phyloP scores from a whole-genome alignment of 306 rosid genomes.

The Adenanthera pavonina region DNA sequence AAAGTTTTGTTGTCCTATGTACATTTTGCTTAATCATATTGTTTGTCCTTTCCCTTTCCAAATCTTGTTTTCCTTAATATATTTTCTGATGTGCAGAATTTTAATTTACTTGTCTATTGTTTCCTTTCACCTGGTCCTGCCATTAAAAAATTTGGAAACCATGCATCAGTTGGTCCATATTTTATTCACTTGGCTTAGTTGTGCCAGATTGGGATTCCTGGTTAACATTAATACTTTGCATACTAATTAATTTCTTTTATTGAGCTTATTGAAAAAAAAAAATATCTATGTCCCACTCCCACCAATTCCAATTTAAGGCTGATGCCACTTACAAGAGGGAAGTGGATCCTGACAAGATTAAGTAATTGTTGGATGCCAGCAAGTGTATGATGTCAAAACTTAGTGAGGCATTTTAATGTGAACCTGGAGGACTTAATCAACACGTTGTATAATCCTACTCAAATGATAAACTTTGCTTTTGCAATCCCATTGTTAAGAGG shows the following conservation, averaged over 20 bases:
- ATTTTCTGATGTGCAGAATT: constrained; percentile 24
- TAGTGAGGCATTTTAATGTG: constrained; percentile 6
- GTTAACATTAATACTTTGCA: constrained; percentile 22
- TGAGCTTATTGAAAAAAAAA: constrained; percentile 12
- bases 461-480: too few species aligned
- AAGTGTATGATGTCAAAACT: constrained; percentile 31
- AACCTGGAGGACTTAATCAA: too few species aligned
- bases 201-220: constrained; percentile 33
- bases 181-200: constrained; percentile 31
- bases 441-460: too few species aligned
- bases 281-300: constrained; percentile 35
- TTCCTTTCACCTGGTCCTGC: constrained; percentile 26
- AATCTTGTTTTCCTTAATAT: constrained; percentile 20
- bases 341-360: constrained; percentile 31
- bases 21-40: constrained; percentile 10
- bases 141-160: constrained; percentile 25
- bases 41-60: constrained; percentile 34
- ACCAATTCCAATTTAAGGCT: constrained; percentile 36
- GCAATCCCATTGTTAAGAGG: too few species aligned
- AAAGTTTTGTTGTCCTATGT: constrained; percentile 18
- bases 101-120: constrained; percentile 22
- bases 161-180: constrained; percentile 30
- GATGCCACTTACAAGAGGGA: constrained; percentile 17
- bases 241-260: constrained; percentile 6
- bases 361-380: constrained; percentile 36